Evolutionary conservation across 768 basidiomycete species (phyloP).

Genomic region (Suillus placidus): DNA sequence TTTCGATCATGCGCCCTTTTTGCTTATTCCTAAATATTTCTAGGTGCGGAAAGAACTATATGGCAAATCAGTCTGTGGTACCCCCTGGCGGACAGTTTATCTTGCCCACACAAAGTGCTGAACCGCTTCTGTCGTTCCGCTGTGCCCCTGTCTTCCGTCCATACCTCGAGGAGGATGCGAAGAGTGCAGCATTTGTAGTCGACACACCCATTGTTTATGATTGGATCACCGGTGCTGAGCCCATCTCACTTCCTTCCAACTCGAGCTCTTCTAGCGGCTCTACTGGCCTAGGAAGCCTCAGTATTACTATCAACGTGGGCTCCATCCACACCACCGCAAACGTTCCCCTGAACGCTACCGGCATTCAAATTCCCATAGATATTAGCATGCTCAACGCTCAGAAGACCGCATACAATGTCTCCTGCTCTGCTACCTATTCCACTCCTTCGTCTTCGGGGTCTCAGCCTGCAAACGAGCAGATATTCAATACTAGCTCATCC

Average conservation of each 20-base stretch:
- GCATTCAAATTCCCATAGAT: conserved; percentile 38
- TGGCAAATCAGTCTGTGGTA: conserved; percentile 41
- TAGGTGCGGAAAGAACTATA: conserved; percentile 58
- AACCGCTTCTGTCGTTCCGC: conserved; percentile 47
- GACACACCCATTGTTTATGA: conserved; percentile 42
- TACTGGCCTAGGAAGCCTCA: conserved; percentile 15
- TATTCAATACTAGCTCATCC: conserved; percentile 33
- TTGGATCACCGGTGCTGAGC: conserved; percentile 37
- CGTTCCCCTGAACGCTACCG: conserved; percentile 42
- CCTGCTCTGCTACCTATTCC: conserved; percentile 38
- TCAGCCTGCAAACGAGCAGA: conserved; percentile 19
- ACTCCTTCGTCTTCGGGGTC: conserved; percentile 7
- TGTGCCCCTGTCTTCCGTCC: conserved; percentile 51
- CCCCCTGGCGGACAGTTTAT: conserved; percentile 51
- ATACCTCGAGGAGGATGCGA: conserved; percentile 46
- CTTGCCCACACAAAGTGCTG: conserved; percentile 34
- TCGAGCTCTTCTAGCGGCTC: conserved; percentile 3
- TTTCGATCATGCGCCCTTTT: neutral
- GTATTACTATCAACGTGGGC: conserved; percentile 35
- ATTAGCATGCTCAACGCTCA: conserved; percentile 33
- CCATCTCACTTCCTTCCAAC: conserved; percentile 27
- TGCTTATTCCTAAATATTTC: neutral
- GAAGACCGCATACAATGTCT: conserved; percentile 33
- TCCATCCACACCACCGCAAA: conserved; percentile 23
- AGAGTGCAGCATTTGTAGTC: conserved; percentile 32